Evolutionary conservation across 169 alveolate genomes (phyloP).

Genomic region (Sarcocystis neurona): DNA sequence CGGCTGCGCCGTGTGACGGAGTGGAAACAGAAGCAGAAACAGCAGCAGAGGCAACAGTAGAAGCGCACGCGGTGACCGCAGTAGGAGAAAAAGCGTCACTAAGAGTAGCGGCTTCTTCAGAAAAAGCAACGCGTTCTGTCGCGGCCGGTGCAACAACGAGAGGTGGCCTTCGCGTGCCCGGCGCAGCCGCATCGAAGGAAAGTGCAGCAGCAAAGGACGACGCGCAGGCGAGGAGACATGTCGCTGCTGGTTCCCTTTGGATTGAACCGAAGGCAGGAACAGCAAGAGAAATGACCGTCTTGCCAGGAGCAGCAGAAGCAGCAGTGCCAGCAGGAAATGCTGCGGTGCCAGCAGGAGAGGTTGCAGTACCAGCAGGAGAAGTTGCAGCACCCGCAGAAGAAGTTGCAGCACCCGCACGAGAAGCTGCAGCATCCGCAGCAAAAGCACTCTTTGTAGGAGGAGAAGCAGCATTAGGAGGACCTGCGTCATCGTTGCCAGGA

Average conservation of each 20-base stretch:
- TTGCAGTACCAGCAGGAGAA: not conserved
- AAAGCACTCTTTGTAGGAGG: not conserved
- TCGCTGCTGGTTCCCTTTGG: no score
- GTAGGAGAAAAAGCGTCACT: not conserved
- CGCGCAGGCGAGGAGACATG: no score
- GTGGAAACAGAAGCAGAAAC: not conserved
- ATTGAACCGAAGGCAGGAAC: not conserved
- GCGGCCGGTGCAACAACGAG: no score
- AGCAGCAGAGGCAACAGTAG: conserved; percentile 14
- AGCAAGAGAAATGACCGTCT: conserved; percentile 1
- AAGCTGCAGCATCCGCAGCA: not conserved
- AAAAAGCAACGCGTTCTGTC: not conserved
- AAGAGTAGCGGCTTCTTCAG: conserved; percentile 8
- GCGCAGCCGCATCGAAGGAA: no score
- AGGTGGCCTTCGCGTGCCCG: no score
- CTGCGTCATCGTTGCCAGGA: not conserved
- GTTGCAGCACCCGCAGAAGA: not conserved
- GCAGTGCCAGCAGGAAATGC: not conserved
- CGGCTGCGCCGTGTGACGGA: not conserved
- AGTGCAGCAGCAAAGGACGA: no score
- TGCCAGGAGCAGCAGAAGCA: not conserved
- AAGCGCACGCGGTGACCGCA: not conserved
- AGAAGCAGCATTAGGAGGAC: not conserved
- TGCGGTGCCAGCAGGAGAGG: not conserved
- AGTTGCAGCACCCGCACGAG: not conserved